phyloP scores from a whole-genome alignment of 257 asterid genomes.

The Anisodus tanguticus region DNA sequence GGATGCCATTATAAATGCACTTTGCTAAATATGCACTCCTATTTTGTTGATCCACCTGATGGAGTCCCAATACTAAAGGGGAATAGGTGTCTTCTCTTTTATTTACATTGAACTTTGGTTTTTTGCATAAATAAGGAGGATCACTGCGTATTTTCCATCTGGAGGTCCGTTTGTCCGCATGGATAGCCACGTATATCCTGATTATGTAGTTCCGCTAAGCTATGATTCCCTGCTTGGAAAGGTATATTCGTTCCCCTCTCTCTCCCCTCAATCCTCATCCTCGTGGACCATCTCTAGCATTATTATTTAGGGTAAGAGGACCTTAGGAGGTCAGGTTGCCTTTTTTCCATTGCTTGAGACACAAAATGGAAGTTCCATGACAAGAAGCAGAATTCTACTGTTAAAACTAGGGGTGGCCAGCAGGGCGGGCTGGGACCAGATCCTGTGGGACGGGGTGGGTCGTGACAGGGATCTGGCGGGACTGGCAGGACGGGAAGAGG shows the following conservation, averaged over 20 bases:
- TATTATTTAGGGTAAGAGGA: neutral
- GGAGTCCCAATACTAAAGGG: neutral
- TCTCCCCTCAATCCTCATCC: neutral
- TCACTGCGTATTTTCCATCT: conserved; percentile 88
- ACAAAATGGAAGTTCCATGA: too few relatives aligned
- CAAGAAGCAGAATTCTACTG: too few relatives aligned
- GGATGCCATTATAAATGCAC: neutral
- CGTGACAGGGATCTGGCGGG: too few relatives aligned
- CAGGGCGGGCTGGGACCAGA: too few relatives aligned
- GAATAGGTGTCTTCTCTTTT: neutral
- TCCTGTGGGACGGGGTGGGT: too few relatives aligned
- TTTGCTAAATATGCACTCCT: neutral
- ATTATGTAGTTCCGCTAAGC: conserved; percentile 97
- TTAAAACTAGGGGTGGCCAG: too few relatives aligned
- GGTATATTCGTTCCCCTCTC: conserved; percentile 41
- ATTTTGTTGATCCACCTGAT: too few relatives aligned
- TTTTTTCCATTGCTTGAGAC: too few relatives aligned
- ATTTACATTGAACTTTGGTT: neutral
- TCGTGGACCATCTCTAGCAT: neutral
- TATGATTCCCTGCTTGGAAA: conserved; percentile 97
- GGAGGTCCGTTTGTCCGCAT: conserved; percentile 98
- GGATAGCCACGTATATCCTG: conserved; percentile 99
- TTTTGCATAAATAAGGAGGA: conserved; percentile 64
- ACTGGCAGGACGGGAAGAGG: too few relatives aligned
- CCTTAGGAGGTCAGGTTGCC: neutral